Conservation (phyloP, 306 rosid genomes). For the Corylus americana region DNA sequence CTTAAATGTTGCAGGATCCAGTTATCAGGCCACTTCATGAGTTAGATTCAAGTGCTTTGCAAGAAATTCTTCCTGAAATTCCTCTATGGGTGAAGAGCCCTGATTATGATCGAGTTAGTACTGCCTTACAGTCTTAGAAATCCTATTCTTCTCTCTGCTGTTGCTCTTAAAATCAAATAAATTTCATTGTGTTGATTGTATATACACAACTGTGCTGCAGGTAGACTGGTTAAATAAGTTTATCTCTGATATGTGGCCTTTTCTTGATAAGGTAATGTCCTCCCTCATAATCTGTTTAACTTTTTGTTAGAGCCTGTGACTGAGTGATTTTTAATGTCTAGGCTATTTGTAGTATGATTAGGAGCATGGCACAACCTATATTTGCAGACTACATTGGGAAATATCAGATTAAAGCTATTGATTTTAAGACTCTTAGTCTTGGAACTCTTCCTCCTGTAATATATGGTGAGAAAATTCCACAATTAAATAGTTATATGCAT, state of each 20-base stretch:
- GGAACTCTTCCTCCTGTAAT: conserved; percentile 82
- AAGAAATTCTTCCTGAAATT: conserved; percentile 75
- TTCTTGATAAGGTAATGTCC: conserved; percentile 65
- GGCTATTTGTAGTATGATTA: conserved; percentile 70
- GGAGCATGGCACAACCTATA: conserved; percentile 56
- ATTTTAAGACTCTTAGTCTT: conserved; percentile 66
- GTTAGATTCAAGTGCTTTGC: conserved; percentile 68
- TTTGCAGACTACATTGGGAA: conserved; percentile 71
- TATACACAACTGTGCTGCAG: conserved; percentile 48
- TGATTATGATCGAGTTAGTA: conserved; percentile 82
- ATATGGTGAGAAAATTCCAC: conserved; percentile 53
- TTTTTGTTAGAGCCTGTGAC: neutral
- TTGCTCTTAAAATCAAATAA: neutral
- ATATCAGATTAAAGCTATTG: conserved; percentile 63
- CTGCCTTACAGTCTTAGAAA: conserved; percentile 4
- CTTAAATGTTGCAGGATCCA: conserved; percentile 59
- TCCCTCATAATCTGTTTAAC: neutral
- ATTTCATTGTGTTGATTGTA: conserved; percentile 22
- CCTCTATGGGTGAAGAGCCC: conserved; percentile 89
- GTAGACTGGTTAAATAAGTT: conserved; percentile 87
- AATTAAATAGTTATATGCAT: neutral
- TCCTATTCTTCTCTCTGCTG: neutral
- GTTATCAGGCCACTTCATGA: conserved; percentile 61
- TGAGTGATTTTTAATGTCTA: conserved; percentile 24
- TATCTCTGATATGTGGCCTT: conserved; percentile 77